A percentile compares a stretch with the other conserved stretches of the same genome.
These are phyloP conservation scores for Encephalitozoon intestinalis DNA, from an alignment of 371 early-diverging fungal species.

Conservation along the genomic window DNA sequence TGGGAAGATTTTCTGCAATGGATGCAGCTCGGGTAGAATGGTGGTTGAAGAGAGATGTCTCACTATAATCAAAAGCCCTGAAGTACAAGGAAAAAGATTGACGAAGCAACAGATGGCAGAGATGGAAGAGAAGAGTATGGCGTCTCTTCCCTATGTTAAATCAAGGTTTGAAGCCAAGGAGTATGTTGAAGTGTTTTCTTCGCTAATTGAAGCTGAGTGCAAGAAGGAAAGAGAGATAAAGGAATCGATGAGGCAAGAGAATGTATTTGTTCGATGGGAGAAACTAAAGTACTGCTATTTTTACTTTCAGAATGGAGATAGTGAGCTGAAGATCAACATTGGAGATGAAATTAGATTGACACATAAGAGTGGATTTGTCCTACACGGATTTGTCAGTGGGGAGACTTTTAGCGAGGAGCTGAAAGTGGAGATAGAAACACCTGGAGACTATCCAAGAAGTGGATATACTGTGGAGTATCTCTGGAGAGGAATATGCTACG, in stretches of 20 bases:
- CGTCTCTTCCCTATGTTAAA: slow-evolving; percentile 10
- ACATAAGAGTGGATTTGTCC: slow-evolving; percentile 73
- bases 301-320: slow-evolving; percentile 76
- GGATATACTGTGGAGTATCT: slow-evolving; percentile 92
- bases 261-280: slow-evolving; percentile 84
- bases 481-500: slow-evolving; percentile 90
- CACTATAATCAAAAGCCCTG: slow-evolving; percentile 74
- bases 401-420: slow-evolving; percentile 89
- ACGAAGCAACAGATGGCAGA: slow-evolving; percentile 65
- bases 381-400: slow-evolving; percentile 70
- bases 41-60: slow-evolving; percentile 69
- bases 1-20: slow-evolving; percentile 17
- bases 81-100: slow-evolving; percentile 64
- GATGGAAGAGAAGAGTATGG: slow-evolving; percentile 7
- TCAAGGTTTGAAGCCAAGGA: slow-evolving; percentile 71
- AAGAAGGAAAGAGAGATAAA: slow-evolving; percentile 82
- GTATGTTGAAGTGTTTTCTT: slow-evolving; percentile 84
- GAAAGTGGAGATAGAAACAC: slow-evolving; percentile 70
- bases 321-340: slow-evolving; percentile 79
- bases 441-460: slow-evolving; percentile 74
- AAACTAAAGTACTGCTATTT: slow-evolving; percentile 81
- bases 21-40: slow-evolving; percentile 70
- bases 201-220: slow-evolving; percentile 85
- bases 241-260: slow-evolving; percentile 86
- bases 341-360: slow-evolving; percentile 83